Evolutionary conservation across 148 eudicot genomes (phyloP).

Genomic region (Pharnaceum exiguum): DNA sequence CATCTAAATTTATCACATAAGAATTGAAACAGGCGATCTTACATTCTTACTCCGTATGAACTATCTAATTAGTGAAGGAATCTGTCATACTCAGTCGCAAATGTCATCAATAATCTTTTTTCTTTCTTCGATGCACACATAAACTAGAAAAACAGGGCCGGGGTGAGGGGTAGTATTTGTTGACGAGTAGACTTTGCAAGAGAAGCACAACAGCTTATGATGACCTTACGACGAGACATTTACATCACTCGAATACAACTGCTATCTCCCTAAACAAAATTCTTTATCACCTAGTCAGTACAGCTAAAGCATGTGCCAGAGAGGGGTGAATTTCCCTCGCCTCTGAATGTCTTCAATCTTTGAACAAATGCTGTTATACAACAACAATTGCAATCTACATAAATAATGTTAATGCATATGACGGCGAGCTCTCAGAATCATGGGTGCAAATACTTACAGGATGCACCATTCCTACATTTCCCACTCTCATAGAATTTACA

Average conservation of each 20-base stretch:
- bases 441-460: slow-evolving; percentile 76
- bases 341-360: slow-evolving; percentile 20
- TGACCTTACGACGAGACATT: too few species aligned
- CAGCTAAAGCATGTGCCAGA: background rate
- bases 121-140: too few species aligned
- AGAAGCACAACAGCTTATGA: too few species aligned
- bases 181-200: too few species aligned
- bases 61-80: too few species aligned
- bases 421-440: slow-evolving; percentile 19
- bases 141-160: too few species aligned
- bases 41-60: too few species aligned
- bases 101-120: too few species aligned
- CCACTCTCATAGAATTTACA: slow-evolving; percentile 80
- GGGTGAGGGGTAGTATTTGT: too few species aligned
- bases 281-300: background rate
- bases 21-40: too few species aligned
- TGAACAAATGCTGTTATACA: slow-evolving; percentile 34
- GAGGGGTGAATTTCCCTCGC: slow-evolving; percentile 11
- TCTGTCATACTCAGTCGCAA: too few species aligned
- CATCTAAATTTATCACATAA: too few species aligned
- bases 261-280: background rate
- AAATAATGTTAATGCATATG: slow-evolving; percentile 29
- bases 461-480: slow-evolving; percentile 69
- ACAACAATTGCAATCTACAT: slow-evolving; percentile 53
- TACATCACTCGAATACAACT: background rate